Conservation (phyloP, 352 stramenopile species). For the Peronosclerospora sorghi region DNA sequence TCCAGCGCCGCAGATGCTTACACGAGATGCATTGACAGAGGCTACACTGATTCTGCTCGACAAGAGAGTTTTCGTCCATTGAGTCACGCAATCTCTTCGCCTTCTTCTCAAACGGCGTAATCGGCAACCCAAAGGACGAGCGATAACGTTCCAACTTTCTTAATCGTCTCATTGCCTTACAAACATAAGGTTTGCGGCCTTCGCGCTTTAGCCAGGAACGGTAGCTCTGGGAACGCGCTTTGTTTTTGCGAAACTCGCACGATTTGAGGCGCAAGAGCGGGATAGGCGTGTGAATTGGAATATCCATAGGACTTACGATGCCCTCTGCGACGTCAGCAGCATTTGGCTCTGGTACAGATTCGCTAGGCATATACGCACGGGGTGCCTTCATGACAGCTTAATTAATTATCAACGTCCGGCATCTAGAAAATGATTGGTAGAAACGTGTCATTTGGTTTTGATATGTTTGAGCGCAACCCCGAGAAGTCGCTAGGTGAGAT, state of each 20-base stretch:
- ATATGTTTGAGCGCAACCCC: constrained; percentile 15
- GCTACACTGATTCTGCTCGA: constrained; percentile 7
- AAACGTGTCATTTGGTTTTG: background rate
- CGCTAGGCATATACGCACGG: background rate
- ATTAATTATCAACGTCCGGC: background rate
- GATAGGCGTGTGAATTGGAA: constrained; percentile 3
- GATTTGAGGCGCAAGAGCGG: constrained; percentile 4
- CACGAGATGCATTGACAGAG: constrained; percentile 9
- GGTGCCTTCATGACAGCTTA: background rate
- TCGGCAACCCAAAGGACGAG: constrained; percentile 7
- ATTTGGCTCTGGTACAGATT: constrained; percentile 1
- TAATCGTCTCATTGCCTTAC: background rate
- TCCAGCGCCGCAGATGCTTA: constrained; percentile 6
- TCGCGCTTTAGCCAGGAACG: background rate
- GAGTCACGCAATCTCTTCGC: constrained; percentile 6
- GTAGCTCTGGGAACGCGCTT: background rate
- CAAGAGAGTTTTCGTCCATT: constrained; percentile 16
- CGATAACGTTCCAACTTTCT: constrained; percentile 5
- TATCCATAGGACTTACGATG: constrained; percentile 7
- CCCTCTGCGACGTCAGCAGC: constrained; percentile 1
- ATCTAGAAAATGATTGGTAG: background rate
- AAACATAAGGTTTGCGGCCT: background rate
- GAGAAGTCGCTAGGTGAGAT: constrained; percentile 17
- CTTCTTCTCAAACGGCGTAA: constrained; percentile 1
- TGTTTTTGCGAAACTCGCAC: background rate